Percentiles rank a stretch among this genome's conserved stretches.
Conservation (phyloP, 352 stramenopile species). For the Pythium coloratum region DNA sequence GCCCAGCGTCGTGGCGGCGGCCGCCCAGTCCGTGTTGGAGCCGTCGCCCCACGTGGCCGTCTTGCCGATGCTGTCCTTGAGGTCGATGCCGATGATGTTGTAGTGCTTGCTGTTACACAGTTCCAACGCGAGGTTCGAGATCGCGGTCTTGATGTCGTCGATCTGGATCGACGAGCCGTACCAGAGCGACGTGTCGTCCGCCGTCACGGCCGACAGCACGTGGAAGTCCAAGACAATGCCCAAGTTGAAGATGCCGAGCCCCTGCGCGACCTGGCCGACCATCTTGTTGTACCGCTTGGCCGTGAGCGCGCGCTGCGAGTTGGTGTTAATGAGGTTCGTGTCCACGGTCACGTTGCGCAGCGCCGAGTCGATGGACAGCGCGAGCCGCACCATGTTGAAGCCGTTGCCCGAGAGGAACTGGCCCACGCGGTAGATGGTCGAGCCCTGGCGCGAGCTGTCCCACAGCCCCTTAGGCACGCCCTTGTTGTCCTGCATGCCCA, state of each 20-base stretch:
- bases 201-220: conserved; percentile 48
- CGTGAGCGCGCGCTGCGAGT: conserved; percentile 75
- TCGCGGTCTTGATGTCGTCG: conserved; percentile 74
- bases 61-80: conserved; percentile 68
- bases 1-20: conserved; percentile 62
- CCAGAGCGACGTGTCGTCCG: conserved; percentile 59
- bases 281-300: conserved; percentile 70
- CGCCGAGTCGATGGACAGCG: conserved; percentile 70
- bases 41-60: conserved; percentile 75
- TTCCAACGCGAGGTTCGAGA: conserved; percentile 63
- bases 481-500: conserved; percentile 74
- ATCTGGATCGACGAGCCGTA: conserved; percentile 76
- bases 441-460: conserved; percentile 78
- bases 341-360: conserved; percentile 66
- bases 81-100: conserved; percentile 84
- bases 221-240: conserved; percentile 83
- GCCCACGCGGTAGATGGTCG: conserved; percentile 73
- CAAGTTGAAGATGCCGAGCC: conserved; percentile 73
- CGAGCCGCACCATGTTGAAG: conserved; percentile 80
- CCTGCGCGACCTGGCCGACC: conserved; percentile 59
- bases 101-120: conserved; percentile 83
- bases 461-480: conserved; percentile 76
- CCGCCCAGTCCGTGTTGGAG: conserved; percentile 75
- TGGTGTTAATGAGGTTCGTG: conserved; percentile 76
- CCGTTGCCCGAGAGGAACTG: conserved; percentile 77